These are phyloP conservation scores for Kazachstania martiniae DNA, from an alignment of 805 yeast genomes.

Conservation along the genomic window DNA sequence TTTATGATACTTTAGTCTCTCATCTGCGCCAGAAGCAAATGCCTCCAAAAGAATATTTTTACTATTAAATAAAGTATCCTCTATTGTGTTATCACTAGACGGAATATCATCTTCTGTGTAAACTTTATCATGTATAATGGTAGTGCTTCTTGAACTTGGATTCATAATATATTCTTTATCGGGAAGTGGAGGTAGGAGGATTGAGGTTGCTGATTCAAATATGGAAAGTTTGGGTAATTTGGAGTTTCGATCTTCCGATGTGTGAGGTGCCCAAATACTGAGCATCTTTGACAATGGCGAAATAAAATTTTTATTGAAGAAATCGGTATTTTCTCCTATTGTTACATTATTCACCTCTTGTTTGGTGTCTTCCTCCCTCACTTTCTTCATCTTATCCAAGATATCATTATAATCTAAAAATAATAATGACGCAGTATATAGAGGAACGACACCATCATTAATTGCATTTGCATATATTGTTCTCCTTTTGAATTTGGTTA, in stretches of 20 bases:
- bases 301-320: slow-evolving; percentile 21
- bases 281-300: slow-evolving; percentile 38
- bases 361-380: slow-evolving; percentile 6
- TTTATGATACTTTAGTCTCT: slow-evolving; percentile 56
- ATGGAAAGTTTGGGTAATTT: slow-evolving; percentile 55
- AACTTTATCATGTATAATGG: slow-evolving; percentile 59
- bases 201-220: slow-evolving; percentile 56
- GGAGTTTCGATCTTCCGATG: slow-evolving; percentile 9
- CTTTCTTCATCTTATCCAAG: slow-evolving; percentile 20
- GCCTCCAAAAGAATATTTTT: slow-evolving; percentile 26
- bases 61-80: slow-evolving; percentile 11
- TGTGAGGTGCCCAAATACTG: slow-evolving; percentile 30
- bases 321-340: slow-evolving; percentile 7
- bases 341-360: slow-evolving; percentile 3
- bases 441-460: slow-evolving; percentile 76
- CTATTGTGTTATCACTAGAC: slow-evolving; percentile 3
- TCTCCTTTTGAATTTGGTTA: slow-evolving; percentile 48
- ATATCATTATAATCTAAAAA: slow-evolving; percentile 56
- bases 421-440: slow-evolving; percentile 59
- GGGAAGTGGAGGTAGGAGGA: slow-evolving; percentile 63
- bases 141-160: slow-evolving; percentile 46
- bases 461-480: slow-evolving; percentile 67
- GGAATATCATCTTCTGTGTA: slow-evolving; percentile 46
- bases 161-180: slow-evolving; percentile 48
- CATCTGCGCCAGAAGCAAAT: slow-evolving; percentile 24